Base-by-base conservation (phyloP, 331 rosid genomes). In the Rosa hybrid region DNA sequence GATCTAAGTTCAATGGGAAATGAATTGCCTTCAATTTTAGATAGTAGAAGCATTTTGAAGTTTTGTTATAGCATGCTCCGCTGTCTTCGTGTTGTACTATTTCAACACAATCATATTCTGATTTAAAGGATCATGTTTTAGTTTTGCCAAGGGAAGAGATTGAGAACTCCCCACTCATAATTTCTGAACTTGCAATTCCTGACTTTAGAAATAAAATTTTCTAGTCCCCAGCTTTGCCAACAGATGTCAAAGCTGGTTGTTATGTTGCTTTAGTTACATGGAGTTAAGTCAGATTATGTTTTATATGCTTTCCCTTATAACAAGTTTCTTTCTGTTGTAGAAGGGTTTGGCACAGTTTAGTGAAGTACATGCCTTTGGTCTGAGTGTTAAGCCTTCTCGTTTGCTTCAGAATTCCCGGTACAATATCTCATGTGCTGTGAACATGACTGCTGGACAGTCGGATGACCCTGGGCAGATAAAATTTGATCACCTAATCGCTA, bases 391-490 rank as follows among this genome's bases (percentile, higher is more conserved):
- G 63, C 83, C 87, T 38, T 83, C 71, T 57, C 60, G 63, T 77
- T 69, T 80, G 75, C 80, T 79, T 70, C 80, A 16, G 75, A 89
- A 83, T 74, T 81, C 69, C 74, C 12, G 77, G 74, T 74, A 82
- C 53, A 80, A 79, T 51, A 56, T 88, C 74, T 80, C 77, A 11
- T 84, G 90, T 88, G 81, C 87, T 50, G 83, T 91, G 85, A 89
- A 87, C 78, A 85, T 90, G 98, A 77, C 97, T 48, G 89, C 93
- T 63, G 96, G 90, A 74, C 88, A 85, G 53, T 88, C 96, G 3
- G 90, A 89, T 44, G 90, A 89, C 73, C 77, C 87, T 8, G 70
- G 84, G 80, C 85, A 83, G 78, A 68, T 86, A 8, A 88, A 84
- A 44, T 71, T 88, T 67, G 82, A 87, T 71, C 86, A 79, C n/a